A percentile compares a stretch with the other conserved stretches of the same genome.
phyloP scores from a whole-genome alignment of 345 rosid genomes.

The Erodium maritimum region DNA sequence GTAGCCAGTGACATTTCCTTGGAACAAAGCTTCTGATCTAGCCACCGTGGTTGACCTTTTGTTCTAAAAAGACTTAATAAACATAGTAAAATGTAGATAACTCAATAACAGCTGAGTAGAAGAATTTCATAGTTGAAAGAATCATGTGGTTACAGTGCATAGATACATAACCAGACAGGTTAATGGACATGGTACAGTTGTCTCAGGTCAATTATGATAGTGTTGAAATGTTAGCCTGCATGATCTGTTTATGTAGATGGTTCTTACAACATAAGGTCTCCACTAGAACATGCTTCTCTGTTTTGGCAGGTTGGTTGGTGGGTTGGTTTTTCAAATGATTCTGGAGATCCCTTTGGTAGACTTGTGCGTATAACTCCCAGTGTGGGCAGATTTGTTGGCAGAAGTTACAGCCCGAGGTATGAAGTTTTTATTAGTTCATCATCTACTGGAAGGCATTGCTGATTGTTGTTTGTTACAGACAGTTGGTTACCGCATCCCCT shows the following conservation, averaged over 20 bases:
- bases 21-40: too few species aligned
- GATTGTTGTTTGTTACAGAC: slow-evolving; percentile 43
- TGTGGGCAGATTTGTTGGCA: slow-evolving; percentile 81
- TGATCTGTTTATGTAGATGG: neutral
- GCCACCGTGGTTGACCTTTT: too few species aligned
- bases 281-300: slow-evolving; percentile 4
- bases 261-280: neutral
- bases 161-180: too few species aligned
- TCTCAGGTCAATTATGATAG: neutral
- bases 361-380: slow-evolving; percentile 71
- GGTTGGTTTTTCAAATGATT: slow-evolving; percentile 76
- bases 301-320: slow-evolving; percentile 89
- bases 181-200: neutral
- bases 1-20: too few species aligned
- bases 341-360: slow-evolving; percentile 80
- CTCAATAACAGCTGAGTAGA: too few species aligned
- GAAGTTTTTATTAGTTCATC: slow-evolving; percentile 6
- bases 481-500: slow-evolving; percentile 62
- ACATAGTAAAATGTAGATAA: too few species aligned
- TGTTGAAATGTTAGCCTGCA: neutral
- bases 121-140: too few species aligned
- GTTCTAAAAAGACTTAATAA: too few species aligned
- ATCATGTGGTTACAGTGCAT: too few species aligned
- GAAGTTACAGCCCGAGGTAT: slow-evolving; percentile 82
- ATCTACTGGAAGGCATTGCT: slow-evolving; percentile 10